Base-by-base conservation (phyloP, 2,329 filamentous ascomycete species). In the Colletotrichum spaethianum region DNA sequence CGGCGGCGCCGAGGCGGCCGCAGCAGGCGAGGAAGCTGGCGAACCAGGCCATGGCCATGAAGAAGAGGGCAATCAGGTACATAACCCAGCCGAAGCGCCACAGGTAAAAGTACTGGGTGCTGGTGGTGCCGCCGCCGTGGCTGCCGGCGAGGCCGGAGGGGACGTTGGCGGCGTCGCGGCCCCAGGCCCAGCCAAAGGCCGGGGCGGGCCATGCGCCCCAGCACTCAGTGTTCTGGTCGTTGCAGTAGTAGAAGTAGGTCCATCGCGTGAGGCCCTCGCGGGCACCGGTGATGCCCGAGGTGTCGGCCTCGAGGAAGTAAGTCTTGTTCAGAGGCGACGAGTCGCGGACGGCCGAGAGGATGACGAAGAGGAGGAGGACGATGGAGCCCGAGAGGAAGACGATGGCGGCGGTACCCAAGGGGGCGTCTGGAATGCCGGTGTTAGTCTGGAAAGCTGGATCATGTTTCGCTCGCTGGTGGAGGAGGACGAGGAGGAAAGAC, bases 71-170 rank as follows among this genome's bases (percentile, higher is more conserved):
- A 75, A 98, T 92, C 68, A 98, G 86, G 85, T 93, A 93, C 83
- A 98, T 96, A 46, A 95, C 94, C 89, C 96, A 98, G 82, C 94
- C 93, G 85, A 98, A 98, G 50, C 96, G 91, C 85, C 94, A 97
- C 79, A 96, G 88, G 83, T 95, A 94, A 85, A 89, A 98, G 86
- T 92, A 97, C 74, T 84, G 83, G 28, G 74, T 80, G 74, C 86
- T 88, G 7, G 90, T 92, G 4, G 89, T 91, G 70, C 82, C 75
- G 71, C 83, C 83, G 71, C 84, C 89, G 76, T 91, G 86, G 12
- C 74, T 69, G 46, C 92, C 88, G 46, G 83, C 77, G n/a, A 91
- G 81, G 6, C 78, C 80, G 0, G 73, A 60, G 20, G 89, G 89
- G 0, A 82, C 86, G 50, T 82, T 82, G 2, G 75, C 52, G 28